These are phyloP conservation scores for Fusarium liriodendri DNA, from an alignment of 2,329 filamentous ascomycete genomes.

Conservation along the genomic window DNA sequence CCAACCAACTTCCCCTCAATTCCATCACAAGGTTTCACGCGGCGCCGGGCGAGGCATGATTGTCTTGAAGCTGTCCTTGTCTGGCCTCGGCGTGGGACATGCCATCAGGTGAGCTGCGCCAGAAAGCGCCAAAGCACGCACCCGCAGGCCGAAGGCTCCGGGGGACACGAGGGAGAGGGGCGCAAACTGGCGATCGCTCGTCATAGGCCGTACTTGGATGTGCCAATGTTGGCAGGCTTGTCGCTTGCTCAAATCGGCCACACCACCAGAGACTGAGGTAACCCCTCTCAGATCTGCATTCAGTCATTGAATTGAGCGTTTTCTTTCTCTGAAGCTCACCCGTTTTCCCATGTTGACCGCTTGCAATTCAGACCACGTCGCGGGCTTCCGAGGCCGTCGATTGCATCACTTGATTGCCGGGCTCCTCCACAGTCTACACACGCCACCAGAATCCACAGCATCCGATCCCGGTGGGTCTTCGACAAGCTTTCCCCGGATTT, in stretches of 20 bases:
- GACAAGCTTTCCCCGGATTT: constrained; percentile 52
- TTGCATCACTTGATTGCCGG: constrained; percentile 32
- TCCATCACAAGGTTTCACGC: constrained; percentile 43
- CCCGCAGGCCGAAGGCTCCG: constrained; percentile 42
- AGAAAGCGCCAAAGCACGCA: constrained; percentile 37
- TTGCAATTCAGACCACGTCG: neutral
- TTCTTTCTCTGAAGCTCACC: neutral
- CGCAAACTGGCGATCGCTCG: constrained; percentile 40
- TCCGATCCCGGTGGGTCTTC: constrained; percentile 43
- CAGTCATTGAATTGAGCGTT: neutral
- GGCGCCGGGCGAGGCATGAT: constrained; percentile 10
- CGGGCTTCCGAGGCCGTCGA: constrained; percentile 29
- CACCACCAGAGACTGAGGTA: constrained; percentile 4
- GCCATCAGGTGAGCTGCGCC: constrained; percentile 43
- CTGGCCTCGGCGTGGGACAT: constrained; percentile 9
- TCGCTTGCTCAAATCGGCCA: constrained; percentile 25
- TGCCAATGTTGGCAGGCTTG: constrained; percentile 24
- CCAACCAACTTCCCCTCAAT: constrained; percentile 38
- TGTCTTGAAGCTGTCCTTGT: constrained; percentile 10
- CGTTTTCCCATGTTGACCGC: neutral
- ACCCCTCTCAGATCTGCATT: constrained; percentile 14
- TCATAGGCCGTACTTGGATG: constrained; percentile 33
- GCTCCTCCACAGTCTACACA: constrained; percentile 19
- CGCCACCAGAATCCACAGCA: constrained; percentile 35
- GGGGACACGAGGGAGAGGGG: constrained; percentile 30